Evolutionary conservation across 345 rosid species (phyloP), one percentile per base, ranked within the genome.

Genomic region (Alliaria petiolata): DNA sequence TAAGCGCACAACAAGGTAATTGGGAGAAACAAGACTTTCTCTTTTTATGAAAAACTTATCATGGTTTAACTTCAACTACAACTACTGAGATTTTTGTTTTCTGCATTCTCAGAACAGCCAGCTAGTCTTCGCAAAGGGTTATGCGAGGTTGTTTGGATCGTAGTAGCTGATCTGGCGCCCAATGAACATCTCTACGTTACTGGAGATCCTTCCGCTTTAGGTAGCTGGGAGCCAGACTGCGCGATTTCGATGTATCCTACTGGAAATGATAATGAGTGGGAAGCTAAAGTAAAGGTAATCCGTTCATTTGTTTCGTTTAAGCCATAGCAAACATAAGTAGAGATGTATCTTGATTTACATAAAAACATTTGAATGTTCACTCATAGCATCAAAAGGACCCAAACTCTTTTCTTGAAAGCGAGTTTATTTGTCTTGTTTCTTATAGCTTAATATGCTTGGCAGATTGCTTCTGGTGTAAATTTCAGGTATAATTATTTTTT

Each of bases 401-500:
- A 25, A 43, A 19, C 39, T 56, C 22, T 40, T 59, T 46, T 34
- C 65, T 44, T 59, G 31, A n/a, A 53, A 71, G 63, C 31, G 1
- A 25, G 49, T 70, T 76, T 43, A 20, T 42, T 31, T 31, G 22
- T 16, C 11, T 14, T 65, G 17, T 52, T 20, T 42, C 77, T 65
- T 65, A 63, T 78, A 56, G 61, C 44, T 63, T 75, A 62, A 71
- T 72, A 44, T 78, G 33, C 49, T 59, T 78, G 72, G 73, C 88
- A 93, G 98, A 77, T 89, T 53, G 85, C 86, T 64, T 64, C 62
- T 71, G 96, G 96, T 77, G 79, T 79, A 65, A 93, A 79, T 82
- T 82, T 91, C 80, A 93, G 88, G 85, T 93, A 93, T 62, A 93
- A 87, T 59, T 93, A 86, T 79, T 84, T 89, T 81, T 19, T 82